Base-by-base conservation (phyloP, 2,329 filamentous ascomycete genomes). In the Myrmaecium sp. region DNA sequence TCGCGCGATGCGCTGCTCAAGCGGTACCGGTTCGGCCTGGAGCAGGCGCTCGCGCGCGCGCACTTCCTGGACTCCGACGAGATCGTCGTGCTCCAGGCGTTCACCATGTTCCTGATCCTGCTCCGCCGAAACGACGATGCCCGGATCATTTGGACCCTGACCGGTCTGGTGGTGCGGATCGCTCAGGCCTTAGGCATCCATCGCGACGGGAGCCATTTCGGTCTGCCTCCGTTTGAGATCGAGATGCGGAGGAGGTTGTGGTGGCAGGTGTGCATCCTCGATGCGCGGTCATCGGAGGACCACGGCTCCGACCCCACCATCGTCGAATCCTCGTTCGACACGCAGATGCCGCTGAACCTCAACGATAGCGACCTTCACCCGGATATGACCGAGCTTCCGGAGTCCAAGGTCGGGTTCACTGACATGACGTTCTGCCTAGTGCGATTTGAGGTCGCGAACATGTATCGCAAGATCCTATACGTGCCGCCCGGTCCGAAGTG, bases 271-370 rank as follows among this genome's bases (percentile, higher is more conserved):
- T 58, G 61, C 36, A 52, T 72, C 9, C 47, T 76, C 1, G 72
- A 77, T 39, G 57, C 61, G 3, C 53, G 70, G 32, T 58, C 69
- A 2, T 65, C 66, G 1, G 70, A 75, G 38, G 66, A 74, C 31
- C 67, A 74, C 39, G 69, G 69, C 0, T 66, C 64, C 13, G 69
- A 74, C 32, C 63, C 68, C 3, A 66, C 63, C 1, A 70, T 76
- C 21, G 45, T 58, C 2, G 57, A 66, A 25, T 57, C 62, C 8
- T 60, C 60, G 7, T 76, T 67, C 36, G 71, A 77, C 39, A 74
- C 71, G 0, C 58, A 61, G 21, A 52, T 66, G 43, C 66, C 67
- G 1, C 49, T 63, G 3, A 72, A 72, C 30, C 46, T 70, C 21
- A 60, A 71, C 28, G 68, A 72, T 33, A 41, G 37, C 9, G 62